These are phyloP conservation scores for Melocanna baccifera DNA, from an alignment of 176 grass and related monocot genomes.

Conservation along the genomic window DNA sequence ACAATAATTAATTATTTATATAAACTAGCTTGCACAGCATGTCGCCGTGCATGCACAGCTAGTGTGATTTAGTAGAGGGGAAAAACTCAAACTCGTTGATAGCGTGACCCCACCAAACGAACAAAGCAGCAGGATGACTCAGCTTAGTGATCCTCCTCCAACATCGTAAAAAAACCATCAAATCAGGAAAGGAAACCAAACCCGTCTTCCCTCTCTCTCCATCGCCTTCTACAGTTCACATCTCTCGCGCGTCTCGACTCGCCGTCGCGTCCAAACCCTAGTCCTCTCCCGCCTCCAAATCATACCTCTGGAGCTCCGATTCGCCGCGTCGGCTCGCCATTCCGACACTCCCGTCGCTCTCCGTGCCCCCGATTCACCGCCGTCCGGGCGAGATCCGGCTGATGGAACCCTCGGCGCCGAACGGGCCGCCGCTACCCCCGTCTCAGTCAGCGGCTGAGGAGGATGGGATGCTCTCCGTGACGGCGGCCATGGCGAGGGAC, in stretches of 20 bases:
- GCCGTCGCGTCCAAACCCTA: constrained; percentile 50
- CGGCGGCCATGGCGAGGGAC: constrained; percentile 67
- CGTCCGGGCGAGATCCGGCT: constrained; percentile 36
- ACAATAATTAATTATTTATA: too few species aligned
- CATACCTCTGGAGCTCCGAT: constrained; percentile 7
- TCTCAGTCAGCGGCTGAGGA: constrained; percentile 25
- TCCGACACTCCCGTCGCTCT: not conserved
- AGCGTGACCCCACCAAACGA: too few species aligned
- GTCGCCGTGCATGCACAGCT: too few species aligned
- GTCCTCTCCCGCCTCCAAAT: constrained; percentile 18
- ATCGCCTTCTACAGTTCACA: constrained; percentile 23
- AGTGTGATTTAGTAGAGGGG: too few species aligned
- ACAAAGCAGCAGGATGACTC: too few species aligned
- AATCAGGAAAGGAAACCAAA: not conserved
- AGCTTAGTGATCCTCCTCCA: not conserved
- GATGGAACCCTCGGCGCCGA: constrained; percentile 53
- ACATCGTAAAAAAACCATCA: constrained; percentile 4
- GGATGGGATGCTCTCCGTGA: constrained; percentile 55
- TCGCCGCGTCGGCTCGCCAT: not conserved
- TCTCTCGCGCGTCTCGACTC: constrained; percentile 4
- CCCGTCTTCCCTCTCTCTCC: not conserved
- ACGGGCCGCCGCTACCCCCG: constrained; percentile 45
- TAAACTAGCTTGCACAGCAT: too few species aligned
- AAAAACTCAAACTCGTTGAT: too few species aligned
- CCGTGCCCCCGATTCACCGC: constrained; percentile 9